Evolutionary conservation across 345 rosid genomes (phyloP).

Genomic region (Toxicodendron radicans): DNA sequence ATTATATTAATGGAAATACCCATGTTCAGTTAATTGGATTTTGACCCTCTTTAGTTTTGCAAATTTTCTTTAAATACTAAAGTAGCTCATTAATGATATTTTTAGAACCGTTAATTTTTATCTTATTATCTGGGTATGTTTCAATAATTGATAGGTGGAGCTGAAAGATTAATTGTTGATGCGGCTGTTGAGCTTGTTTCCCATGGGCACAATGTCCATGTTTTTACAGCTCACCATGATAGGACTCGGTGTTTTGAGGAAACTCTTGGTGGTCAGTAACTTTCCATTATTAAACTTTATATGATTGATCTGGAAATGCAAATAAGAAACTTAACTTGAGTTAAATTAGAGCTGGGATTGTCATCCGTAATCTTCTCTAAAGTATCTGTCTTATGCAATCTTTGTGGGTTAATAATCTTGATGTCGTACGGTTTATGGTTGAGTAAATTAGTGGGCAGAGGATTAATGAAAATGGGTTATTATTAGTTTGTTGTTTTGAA

Average conservation of each 20-base stretch:
- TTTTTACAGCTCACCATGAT: constrained; percentile 91
- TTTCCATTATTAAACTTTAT: background rate
- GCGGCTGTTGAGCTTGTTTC: constrained; percentile 86
- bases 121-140: background rate
- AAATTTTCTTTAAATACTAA: background rate
- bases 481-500: background rate
- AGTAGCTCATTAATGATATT: background rate
- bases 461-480: background rate
- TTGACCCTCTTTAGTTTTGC: too few relatives aligned
- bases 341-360: too few relatives aligned
- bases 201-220: constrained; percentile 77
- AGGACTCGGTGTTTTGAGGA: constrained; percentile 87
- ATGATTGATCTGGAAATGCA: too few relatives aligned
- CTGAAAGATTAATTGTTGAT: constrained; percentile 92
- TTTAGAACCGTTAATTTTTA: background rate
- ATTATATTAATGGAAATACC: background rate
- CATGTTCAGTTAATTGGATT: background rate
- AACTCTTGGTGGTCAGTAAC: constrained; percentile 61
- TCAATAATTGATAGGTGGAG: constrained; percentile 62
- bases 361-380: too few relatives aligned
- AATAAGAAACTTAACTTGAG: too few relatives aligned
- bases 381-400: too few relatives aligned
- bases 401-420: too few relatives aligned
- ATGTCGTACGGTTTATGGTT: too few relatives aligned
- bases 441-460: background rate